Evolutionary conservation across 2,329 filamentous ascomycete species (phyloP), one percentile per base, ranked within the genome.

Genomic region (Hymenoscyphus linearis): DNA sequence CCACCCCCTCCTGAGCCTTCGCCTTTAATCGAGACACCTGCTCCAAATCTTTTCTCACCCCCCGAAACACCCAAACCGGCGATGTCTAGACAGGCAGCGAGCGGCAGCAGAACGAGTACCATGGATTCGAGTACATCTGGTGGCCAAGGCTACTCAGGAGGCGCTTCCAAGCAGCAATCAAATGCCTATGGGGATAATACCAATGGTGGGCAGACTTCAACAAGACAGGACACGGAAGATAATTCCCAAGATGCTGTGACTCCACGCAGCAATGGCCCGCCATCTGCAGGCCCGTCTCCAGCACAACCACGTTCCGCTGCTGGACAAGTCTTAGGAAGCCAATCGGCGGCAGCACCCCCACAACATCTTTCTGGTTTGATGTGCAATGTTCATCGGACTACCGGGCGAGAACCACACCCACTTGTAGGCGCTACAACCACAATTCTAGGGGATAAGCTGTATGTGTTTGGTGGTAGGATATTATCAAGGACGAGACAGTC

Each of bases 351-450:
- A 53, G 75, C 77, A 2, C 77, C 78, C 0, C 78, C 80, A 0
- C 71, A 83, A 6, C 85, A 88, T 70, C 75, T 87, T 12, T 88
- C 85, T 0, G 85, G 85, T 0, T 73, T 88, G 59, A 87, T 88
- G 84, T 88, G 85, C 71, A 88, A 88, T 71, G 85, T 88, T n/a
- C 85, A 87, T 69, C 80, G 93, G 65, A 98, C 95, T 1, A 98
- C 93, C 0, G 95, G 95, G 37, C 86, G 87, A 64, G 93, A 98
- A 72, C 95, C 95, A 2, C 91, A 90, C 70, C 90, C 95, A 2
- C 79, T 98, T 2, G 95, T 99, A 0, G 95, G 95, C 35, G 93
- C 95, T 4, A 97, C 95, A 0, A 98, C 95, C 0, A 98, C 95
- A 0, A 90, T 98, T 55, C 76, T 99, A 1, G 95, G 93, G 31